Base-by-base conservation (phyloP, 2,329 filamentous ascomycete genomes). In the Neurospora sp. region DNA sequence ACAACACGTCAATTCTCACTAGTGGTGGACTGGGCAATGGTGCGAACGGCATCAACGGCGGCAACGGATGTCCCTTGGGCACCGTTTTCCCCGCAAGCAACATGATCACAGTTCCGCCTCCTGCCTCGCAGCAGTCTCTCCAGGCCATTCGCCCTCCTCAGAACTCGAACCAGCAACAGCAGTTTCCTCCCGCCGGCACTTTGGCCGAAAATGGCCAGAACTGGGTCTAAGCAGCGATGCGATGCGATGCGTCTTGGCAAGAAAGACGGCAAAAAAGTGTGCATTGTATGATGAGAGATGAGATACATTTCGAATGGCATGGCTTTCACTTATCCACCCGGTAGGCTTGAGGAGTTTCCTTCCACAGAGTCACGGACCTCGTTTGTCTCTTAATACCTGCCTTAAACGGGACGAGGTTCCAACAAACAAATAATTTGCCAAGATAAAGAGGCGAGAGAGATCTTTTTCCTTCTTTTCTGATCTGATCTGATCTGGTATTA, bases 1-100 rank as follows among this genome's bases (percentile, higher is more conserved):
- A 80, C 70, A 81, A 76, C 68, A 77, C 77, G 4, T 74, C 80
- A 15, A 78, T 83, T 65, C 72, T 82, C 36, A 67, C 77, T 17
- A 73, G 77, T 36, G 77, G 76, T 4, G 76, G 75, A 28, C 19
- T 28, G 15, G 46, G 46, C 8, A 52, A 28, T 10, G 80, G 79
- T 67, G 74, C 75, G 67, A 80, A 78, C 67, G 74, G 72, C 67
- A 52, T 73, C 69, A 78, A 76, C 66, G 78, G 78, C 46, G 67
- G 66, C 65, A 71, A 72, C 38, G 73, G 71, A 15, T 52, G 72
- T 68, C 70, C 71, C 23, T 69, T 67, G 8, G 73, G 73, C 6
- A 69, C 73, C 23, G 70, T 72, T 43, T 75, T 73, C 37, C 73
- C 73, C 4, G 71, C 65, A 70, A 74, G 72, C 69, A 39, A 69